These are phyloP conservation scores for Tuber calosporum DNA, from an alignment of 495 filamentous ascomycete genomes.

Conservation along the genomic window DNA sequence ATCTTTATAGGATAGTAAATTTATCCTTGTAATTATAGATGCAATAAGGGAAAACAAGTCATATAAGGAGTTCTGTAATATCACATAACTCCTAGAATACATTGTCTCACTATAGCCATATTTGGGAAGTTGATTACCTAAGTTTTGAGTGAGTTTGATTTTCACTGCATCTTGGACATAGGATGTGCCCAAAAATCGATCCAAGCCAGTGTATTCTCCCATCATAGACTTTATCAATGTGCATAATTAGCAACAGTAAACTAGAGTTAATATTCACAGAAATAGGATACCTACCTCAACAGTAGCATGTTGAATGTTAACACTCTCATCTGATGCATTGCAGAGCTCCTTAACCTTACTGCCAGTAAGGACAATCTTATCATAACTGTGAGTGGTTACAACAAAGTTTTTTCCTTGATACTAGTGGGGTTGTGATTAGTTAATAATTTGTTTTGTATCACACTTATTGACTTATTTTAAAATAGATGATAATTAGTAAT, in stretches of 20 bases:
- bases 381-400: background rate
- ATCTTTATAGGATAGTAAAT: background rate
- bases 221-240: background rate
- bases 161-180: background rate
- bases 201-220: background rate
- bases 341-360: background rate
- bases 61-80: background rate
- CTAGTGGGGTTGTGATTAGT: background rate
- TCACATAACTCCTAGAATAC: background rate
- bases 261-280: background rate
- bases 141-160: background rate
- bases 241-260: background rate
- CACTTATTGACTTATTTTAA: no score
- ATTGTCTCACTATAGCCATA: background rate
- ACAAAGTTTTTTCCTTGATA: background rate
- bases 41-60: background rate
- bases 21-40: background rate
- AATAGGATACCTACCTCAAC: background rate
- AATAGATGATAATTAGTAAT: background rate
- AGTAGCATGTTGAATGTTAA: background rate
- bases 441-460: no score
- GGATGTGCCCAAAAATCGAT: background rate
- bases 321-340: background rate
- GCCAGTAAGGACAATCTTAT: background rate
- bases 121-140: background rate